Conservation (phyloP, 371 early-diverging fungal species). For the Nematocida displodere region DNA sequence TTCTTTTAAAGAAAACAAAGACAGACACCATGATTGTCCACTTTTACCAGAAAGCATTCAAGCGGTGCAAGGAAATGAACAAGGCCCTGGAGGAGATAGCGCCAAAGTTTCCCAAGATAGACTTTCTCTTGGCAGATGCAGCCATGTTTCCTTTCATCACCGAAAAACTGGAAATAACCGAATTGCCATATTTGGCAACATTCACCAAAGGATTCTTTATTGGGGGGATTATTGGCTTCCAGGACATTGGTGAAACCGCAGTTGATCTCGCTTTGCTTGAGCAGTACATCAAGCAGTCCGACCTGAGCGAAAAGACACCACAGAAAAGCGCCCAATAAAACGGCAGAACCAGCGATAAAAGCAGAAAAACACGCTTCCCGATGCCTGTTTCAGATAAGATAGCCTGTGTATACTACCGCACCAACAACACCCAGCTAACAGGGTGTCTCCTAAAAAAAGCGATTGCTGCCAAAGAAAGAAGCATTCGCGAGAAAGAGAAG, state of each 20-base stretch:
- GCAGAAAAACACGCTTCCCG: neutral
- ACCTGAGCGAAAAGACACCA: neutral
- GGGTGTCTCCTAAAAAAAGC: neutral
- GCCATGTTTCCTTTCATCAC: conserved; percentile 48
- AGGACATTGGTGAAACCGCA: conserved; percentile 57
- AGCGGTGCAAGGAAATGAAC: conserved; percentile 61
- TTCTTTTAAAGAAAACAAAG: conserved; percentile 57
- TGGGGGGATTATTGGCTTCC: conserved; percentile 63
- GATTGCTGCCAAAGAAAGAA: conserved; percentile 5
- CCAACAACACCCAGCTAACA: neutral
- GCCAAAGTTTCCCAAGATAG: conserved; percentile 48
- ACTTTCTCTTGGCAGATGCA: conserved; percentile 60
- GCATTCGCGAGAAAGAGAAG: conserved; percentile 17
- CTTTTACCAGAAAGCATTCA: conserved; percentile 59
- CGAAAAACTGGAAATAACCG: conserved; percentile 53
- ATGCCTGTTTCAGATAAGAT: neutral
- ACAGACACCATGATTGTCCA: conserved; percentile 61
- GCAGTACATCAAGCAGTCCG: conserved; percentile 21
- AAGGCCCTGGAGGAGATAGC: conserved; percentile 50
- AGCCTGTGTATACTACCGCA: neutral
- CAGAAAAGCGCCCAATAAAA: neutral
- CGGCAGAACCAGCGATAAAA: neutral
- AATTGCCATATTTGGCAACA: conserved; percentile 62
- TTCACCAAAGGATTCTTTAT: conserved; percentile 64
- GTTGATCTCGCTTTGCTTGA: conserved; percentile 27